Base-by-base conservation (phyloP, 2,329 filamentous ascomycete species). In the Fusarium sp. region DNA sequence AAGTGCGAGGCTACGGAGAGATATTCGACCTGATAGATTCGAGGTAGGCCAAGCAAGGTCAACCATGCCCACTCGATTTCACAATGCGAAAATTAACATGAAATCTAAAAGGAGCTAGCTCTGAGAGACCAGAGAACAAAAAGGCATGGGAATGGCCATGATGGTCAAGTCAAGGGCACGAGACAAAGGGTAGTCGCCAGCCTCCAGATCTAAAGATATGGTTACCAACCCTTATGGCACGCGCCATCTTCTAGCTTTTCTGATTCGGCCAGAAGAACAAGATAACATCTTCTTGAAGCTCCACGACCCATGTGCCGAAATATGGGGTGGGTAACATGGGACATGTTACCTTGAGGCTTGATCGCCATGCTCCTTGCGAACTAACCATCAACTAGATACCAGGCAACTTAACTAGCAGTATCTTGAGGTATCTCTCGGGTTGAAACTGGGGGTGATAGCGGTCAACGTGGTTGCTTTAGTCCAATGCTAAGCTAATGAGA, bases 171-270 rank as follows among this genome's bases (percentile, higher is more conserved):
- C 35, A 62, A 71, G 33, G 58, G 42, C 40, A 52, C 23, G 42
- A 53, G 43, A 56, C 38, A 63, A 30, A 69, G 42, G 37, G 37
- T 32, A n/a, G 42, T 60, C 46, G 46, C 60, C 60, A 64, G 44
- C 49, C 40, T 44, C 44, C 60, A 38, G 25, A 42, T 35, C 56
- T 28, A 10, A 28, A 53, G 33, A 46, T 40, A 73, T 25, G 42
- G 33, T 28, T 53, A 15, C 59, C 60, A 71, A 60, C 60, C 53
- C 46, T 32, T 43, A 40, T 44, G 42, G 47, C 53, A 73, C 66
- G 60, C 52, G 37, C 42, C 30, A 28, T 56, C 30, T 25, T 47
- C 25, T 33, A 54, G n/a, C 42, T 32, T 40, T 32, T 61, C 35
- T 70, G 43, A 70, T 60, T 66, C 67, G 65, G 35, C 38, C 52